Base-by-base conservation (phyloP, 1,284 basidiomycete species). In the Polyporus tsugae region DNA sequence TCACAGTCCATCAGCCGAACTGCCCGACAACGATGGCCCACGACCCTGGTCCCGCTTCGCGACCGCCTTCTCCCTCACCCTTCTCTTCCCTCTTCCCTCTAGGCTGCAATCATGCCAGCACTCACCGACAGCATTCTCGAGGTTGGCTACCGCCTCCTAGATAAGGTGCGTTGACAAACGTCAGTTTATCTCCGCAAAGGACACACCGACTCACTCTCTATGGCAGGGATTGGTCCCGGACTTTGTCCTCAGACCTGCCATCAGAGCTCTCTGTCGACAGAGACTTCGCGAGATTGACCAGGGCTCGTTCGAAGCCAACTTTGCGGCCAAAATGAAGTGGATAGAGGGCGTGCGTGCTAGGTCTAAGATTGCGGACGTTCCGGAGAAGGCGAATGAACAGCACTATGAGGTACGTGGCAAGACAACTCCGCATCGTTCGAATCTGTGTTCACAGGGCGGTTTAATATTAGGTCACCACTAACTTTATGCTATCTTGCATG, bases 331-430 rank as follows among this genome's bases (percentile, higher is more conserved):
- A 76, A 89, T 91, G 86, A 80, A 83, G 64, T 89, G 85, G 84
- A 87, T 89, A 46, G 86, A 87, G 70, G 81, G 80, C 22, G 85
- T 88, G 17, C 82, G 84, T n/a, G 80, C 82, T 0, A 80, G 87
- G 33, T 76, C 74, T 13, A 83, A 84, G 29, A 93, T 94, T 67
- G 91, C 92, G 2, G 90, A 90, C 72, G 82, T 89, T 17, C 86
- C 90, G 7, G 86, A 89, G 42, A 91, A 91, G 75, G 92, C 92
- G 41, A 94, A 95, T 74, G 87, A 92, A 74, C 92, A 94, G 78
- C 92, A 94, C 75, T 94, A 94, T 76, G 91, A 94, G 81, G 90
- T 90, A 67, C 68, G 80, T 66, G 13, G 38, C 58, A 60, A 41
- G 38, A 25, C 6, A 15, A 2, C 58, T 2, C 25, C 11, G 25